A percentile compares a stretch with the other conserved stretches of the same genome.
Conservation (phyloP, 2,329 filamentous ascomycete species). For the Pseudocercospora ulei region DNA sequence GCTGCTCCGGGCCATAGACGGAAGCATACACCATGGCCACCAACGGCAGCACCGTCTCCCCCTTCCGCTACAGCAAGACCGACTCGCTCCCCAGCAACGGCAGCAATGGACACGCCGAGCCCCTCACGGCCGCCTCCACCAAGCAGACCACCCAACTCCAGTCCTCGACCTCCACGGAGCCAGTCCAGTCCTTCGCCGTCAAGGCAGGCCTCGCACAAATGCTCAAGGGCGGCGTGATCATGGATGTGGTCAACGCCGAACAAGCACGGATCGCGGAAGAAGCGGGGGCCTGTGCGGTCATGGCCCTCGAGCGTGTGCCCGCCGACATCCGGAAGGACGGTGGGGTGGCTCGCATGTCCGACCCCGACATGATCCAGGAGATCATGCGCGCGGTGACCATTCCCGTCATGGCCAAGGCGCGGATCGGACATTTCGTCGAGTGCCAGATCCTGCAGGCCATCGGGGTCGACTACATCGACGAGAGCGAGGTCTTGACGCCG, state of each 20-base stretch:
- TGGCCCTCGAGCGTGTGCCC: conserved; percentile 95
- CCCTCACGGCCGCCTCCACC: conserved; percentile 19
- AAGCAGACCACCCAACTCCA: conserved; percentile 20
- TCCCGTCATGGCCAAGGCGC: conserved; percentile 97
- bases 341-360: conserved; percentile 93
- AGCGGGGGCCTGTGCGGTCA: conserved; percentile 89
- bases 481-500: conserved; percentile 93
- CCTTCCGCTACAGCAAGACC: too few species aligned
- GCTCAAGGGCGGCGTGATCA: conserved; percentile 98
- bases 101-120: conserved; percentile 21
- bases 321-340: conserved; percentile 89
- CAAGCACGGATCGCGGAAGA: conserved; percentile 94
- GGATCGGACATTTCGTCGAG: conserved; percentile 96
- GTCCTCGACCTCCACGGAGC: conserved; percentile 25
- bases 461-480: conserved; percentile 95
- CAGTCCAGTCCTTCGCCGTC: conserved; percentile 59
- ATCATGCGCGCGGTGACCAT: conserved; percentile 94
- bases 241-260: conserved; percentile 92
- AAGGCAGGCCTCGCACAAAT: conserved; percentile 95
- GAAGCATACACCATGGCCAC: conserved; percentile 17
- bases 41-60: conserved; percentile 10
- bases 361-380: conserved; percentile 86
- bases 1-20: too few species aligned
- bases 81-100: conserved; percentile 12
- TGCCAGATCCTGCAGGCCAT: conserved; percentile 94